Conservation (phyloP, 768 basidiomycete genomes). For the Strobilomyces confusus region DNA sequence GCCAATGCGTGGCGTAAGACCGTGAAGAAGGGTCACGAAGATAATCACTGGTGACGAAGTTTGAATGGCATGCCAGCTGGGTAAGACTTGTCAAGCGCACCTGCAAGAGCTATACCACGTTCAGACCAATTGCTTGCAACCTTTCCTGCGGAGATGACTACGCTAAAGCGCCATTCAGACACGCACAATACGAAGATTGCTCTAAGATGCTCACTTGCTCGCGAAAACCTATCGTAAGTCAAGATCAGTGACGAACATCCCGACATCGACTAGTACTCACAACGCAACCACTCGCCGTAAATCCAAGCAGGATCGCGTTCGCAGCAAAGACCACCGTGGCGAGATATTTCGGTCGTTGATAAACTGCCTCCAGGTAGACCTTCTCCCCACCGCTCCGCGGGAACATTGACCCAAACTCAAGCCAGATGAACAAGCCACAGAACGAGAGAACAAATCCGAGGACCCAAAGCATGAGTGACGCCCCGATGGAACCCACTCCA, state of each 20-base stretch:
- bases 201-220: conserved; percentile 23
- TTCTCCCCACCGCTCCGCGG: conserved; percentile 62
- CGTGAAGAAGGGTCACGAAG: conserved; percentile 50
- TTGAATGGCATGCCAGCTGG: not conserved
- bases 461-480: conserved; percentile 61
- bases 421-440: conserved; percentile 59
- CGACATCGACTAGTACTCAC: conserved; percentile 29
- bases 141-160: conserved; percentile 45
- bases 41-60: conserved; percentile 37
- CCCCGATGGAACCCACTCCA: conserved; percentile 55
- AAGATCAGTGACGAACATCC: not conserved
- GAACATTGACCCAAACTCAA: conserved; percentile 62
- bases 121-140: conserved; percentile 45
- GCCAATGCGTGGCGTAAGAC: conserved; percentile 46
- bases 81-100: conserved; percentile 23
- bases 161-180: conserved; percentile 29
- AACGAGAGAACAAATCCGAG: conserved; percentile 56
- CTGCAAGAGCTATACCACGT: conserved; percentile 59
- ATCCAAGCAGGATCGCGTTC: conserved; percentile 44
- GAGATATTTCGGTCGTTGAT: conserved; percentile 43
- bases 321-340: conserved; percentile 47
- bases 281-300: conserved; percentile 43
- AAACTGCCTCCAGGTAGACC: conserved; percentile 57
- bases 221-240: conserved; percentile 27
- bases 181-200: not conserved